phyloP scores from a whole-genome alignment of 805 yeast species.

The Lachancea sp. region DNA sequence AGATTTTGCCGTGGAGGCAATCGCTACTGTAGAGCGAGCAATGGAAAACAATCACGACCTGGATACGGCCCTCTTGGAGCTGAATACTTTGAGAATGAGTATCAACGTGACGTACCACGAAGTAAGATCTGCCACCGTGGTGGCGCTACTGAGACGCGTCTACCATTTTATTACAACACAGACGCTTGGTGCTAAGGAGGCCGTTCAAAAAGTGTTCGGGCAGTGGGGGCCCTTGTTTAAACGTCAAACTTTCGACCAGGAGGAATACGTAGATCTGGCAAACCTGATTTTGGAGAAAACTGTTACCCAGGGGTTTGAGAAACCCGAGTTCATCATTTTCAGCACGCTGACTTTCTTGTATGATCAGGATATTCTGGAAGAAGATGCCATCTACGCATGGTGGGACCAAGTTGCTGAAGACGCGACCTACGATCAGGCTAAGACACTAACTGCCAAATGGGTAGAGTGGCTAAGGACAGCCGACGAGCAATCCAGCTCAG shows the following conservation, averaged over 20 bases:
- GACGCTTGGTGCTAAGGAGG: constrained; percentile 69
- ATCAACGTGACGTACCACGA: constrained; percentile 94
- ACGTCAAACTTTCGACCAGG: constrained; percentile 77
- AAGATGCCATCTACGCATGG: constrained; percentile 75
- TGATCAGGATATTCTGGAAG: constrained; percentile 76
- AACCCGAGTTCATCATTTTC: constrained; percentile 33
- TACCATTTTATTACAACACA: constrained; percentile 70
- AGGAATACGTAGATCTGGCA: constrained; percentile 72
- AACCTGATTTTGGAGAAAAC: constrained; percentile 36
- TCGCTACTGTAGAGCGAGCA: constrained; percentile 88
- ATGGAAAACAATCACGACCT: constrained; percentile 86
- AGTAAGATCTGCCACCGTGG: constrained; percentile 74
- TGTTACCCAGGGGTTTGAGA: constrained; percentile 23
- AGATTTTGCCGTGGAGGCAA: constrained; percentile 82
- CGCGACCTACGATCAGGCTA: constrained; percentile 42
- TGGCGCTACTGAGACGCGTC: constrained; percentile 64
- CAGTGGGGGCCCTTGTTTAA: constrained; percentile 78
- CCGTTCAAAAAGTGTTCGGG: constrained; percentile 65
- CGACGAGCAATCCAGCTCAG: constrained; percentile 51
- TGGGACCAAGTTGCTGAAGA: constrained; percentile 49
- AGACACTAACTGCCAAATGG: constrained; percentile 61
- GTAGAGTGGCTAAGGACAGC: constrained; percentile 85
- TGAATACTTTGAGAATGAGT: constrained; percentile 94
- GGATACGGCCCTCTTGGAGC: constrained; percentile 87
- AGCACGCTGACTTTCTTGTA: constrained; percentile 55